Evolutionary conservation across 2,329 filamentous ascomycete genomes (phyloP), one percentile per base, ranked within the genome.

Genomic region (Cladosporium phlei): DNA sequence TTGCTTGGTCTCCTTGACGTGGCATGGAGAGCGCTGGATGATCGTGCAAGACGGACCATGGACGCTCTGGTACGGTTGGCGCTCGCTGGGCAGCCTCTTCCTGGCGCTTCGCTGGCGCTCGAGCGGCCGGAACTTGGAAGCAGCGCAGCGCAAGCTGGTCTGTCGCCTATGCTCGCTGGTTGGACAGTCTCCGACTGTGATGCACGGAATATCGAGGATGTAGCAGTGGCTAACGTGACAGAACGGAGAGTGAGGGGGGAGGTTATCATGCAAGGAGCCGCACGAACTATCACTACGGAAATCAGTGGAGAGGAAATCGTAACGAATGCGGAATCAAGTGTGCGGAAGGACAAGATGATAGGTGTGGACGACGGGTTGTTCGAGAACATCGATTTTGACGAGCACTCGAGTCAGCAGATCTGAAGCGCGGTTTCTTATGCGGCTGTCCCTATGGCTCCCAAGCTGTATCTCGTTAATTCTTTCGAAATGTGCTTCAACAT

Each of bases 11-110:
- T n/a, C n/a, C n/a, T n/a, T n/a, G n/a, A n/a, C n/a, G n/a, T n/a
- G n/a, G 38, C 38, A 40, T 40, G 38, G 38, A 19, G 24, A 40
- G 38, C 38, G 19, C 14, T 40, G n/a, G 24, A 40, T 21, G 24
- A 9, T 29, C 7, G n/a, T 38, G 34, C 34, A 6, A 38, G 34
- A 11, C 34, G 9, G 10, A 38, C 20, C 34, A 5, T 40, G 38
- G n/a, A 40, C 24, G 38, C 14, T 28, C 19, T 40, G 14, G 27
- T 40, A 40, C 12, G 24, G 10, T 19, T 10, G 5, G 19, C 19
- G 19, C 9, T 22, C 5, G 12, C 10, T 21, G 34, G 21, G 10
- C 34, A 25, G 20, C 20, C 34, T 24, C 21, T 37, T 22, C 21
- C 34, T 22, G 16, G 16, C 12, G 21, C 5, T 5, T 8, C 6